These are phyloP conservation scores for Ascobolus immersus DNA, from an alignment of 495 filamentous ascomycete species.

Conservation along the genomic window DNA sequence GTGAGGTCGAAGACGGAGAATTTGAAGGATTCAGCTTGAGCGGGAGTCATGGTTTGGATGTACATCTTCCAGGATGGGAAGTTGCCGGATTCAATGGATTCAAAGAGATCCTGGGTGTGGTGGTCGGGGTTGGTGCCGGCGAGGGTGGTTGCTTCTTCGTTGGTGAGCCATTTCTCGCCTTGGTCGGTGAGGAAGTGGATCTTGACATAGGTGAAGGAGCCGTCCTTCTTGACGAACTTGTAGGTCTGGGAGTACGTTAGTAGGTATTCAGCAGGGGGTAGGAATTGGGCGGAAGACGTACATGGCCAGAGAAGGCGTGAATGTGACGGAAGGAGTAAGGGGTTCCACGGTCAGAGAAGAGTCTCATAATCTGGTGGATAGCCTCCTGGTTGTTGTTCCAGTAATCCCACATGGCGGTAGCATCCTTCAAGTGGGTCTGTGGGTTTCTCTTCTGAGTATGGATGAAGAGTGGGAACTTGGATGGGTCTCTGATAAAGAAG, in stretches of 20 bases:
- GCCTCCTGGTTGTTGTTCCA: conserved; percentile 42
- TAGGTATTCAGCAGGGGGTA: conserved; percentile 12
- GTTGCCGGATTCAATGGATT: conserved; percentile 37
- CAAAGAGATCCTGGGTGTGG: conserved; percentile 45
- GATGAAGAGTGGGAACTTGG: conserved; percentile 53
- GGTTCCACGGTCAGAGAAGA: conserved; percentile 48
- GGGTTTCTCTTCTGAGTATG: conserved; percentile 59
- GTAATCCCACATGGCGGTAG: conserved; percentile 47
- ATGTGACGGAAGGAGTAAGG: conserved; percentile 42
- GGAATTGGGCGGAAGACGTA: neutral
- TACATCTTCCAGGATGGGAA: conserved; percentile 46
- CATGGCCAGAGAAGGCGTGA: conserved; percentile 44
- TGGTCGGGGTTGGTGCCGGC: conserved; percentile 43
- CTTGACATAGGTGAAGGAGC: conserved; percentile 43
- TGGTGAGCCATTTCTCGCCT: conserved; percentile 37
- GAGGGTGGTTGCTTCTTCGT: conserved; percentile 32
- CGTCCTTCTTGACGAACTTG: conserved; percentile 41
- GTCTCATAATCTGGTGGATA: conserved; percentile 42
- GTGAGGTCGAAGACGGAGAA: conserved; percentile 61
- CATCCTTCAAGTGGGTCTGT: conserved; percentile 38
- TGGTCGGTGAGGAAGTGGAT: conserved; percentile 47
- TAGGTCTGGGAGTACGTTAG: conserved; percentile 33
- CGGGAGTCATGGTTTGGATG: conserved; percentile 42
- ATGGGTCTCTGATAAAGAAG: conserved; percentile 59
- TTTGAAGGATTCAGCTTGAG: conserved; percentile 43